Evolutionary conservation across 176 grass and related monocot genomes (phyloP), one percentile per base, ranked within the genome.

Genomic region (Hsuehochloa calcarea): DNA sequence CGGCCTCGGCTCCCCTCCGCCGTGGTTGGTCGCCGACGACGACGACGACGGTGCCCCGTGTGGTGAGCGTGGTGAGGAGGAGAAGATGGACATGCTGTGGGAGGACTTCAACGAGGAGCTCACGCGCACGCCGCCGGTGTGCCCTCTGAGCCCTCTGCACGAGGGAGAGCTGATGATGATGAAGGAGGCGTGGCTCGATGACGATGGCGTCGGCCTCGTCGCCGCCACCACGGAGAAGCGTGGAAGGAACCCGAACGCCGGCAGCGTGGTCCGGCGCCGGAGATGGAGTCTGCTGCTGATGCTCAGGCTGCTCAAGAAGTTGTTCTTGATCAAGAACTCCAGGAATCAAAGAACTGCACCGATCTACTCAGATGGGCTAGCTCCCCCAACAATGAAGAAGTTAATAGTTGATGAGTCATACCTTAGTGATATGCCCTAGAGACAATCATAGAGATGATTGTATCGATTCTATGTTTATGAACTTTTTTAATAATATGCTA

Each of bases 21-120:
- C 59, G 34, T 87, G 79, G 84, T 59, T 87, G 58, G 6, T 75
- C 38, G 10, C 58, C 58, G 78, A 49, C 11, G 37, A 40, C 25
- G 37, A 19, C 65, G 44, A 41, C 22, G 68, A 22, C 12, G 74
- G 17, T 0, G 27, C 10, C 14, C 31, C 3, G 78, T 47, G 65
- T 22, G 43, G 71, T 1, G 85, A 76, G 1, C 62, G 17, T 16
- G 27, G 62, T 29, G 54, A 84, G 22, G 92, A 93, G 65, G 93
- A 98, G 52, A 95, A 90, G 87, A 98, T 98, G 95, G 95, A 98
- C 80, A 87, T 95, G 91, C 86, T 98, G 71, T 98, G 95, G 95
- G 95, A 98, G 89, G 83, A 91, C 82, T 98, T 98, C 89, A 98
- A 98, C 50, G 95, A 98, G 80, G 95, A 98, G 80, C 87, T 98